Conservation (phyloP, 108 stramenopile species). For the Cyclotella choctawhatcheeana region DNA sequence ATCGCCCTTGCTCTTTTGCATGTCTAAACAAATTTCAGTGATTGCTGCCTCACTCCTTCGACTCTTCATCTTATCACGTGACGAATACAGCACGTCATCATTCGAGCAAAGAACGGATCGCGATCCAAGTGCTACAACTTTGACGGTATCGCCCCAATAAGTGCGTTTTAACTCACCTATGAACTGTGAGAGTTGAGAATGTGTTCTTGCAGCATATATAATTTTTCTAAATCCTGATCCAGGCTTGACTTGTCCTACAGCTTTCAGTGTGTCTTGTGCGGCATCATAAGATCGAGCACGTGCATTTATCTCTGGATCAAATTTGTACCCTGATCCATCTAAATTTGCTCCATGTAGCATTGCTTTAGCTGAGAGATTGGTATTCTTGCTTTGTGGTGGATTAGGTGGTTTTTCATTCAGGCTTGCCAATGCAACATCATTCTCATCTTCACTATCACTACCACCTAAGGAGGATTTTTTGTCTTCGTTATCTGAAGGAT, state of each 20-base stretch:
- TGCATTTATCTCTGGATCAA: constrained; percentile 34
- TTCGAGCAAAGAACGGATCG: constrained; percentile 89
- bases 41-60: constrained; percentile 69
- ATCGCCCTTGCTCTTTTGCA: constrained; percentile 75
- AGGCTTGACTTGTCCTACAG: constrained; percentile 57
- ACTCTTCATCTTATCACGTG: constrained; percentile 9
- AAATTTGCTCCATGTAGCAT: constrained; percentile 54
- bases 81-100: constrained; percentile 48
- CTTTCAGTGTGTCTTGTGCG: background rate
- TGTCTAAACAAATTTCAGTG: constrained; percentile 93
- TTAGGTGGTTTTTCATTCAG: background rate
- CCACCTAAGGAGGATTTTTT: constrained; percentile 1
- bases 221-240: constrained; percentile 72
- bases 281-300: constrained; percentile 2
- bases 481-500: constrained; percentile 57
- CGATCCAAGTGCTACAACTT: constrained; percentile 89
- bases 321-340: constrained; percentile 63
- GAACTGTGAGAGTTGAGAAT: constrained; percentile 98
- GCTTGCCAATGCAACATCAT: too few species aligned
- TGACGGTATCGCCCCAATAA: constrained; percentile 62
- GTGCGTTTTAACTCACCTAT: constrained; percentile 83
- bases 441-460: constrained; percentile 42
- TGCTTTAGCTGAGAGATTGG: constrained; percentile 29
- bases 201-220: constrained; percentile 92
- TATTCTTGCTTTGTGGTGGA: background rate